Evolutionary conservation across 441 rosid species (phyloP).

Genomic region (Croton setiger): DNA sequence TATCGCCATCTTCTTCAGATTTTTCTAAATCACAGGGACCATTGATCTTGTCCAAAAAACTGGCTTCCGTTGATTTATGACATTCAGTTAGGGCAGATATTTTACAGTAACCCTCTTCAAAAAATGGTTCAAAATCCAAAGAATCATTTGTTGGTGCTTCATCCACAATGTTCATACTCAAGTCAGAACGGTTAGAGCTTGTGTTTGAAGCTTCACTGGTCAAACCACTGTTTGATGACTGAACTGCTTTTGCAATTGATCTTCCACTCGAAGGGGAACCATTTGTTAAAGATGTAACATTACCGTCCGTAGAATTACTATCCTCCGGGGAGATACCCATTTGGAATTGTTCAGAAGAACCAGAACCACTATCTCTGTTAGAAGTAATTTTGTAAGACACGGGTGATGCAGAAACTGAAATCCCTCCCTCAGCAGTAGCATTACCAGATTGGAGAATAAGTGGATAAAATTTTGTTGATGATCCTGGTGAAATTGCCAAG

Average conservation of each 20-base stretch:
- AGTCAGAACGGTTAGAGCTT: slow-evolving; percentile 53
- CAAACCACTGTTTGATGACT: slow-evolving; percentile 34
- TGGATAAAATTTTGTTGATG: slow-evolving; percentile 45
- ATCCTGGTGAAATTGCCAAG: slow-evolving; percentile 34
- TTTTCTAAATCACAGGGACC: slow-evolving; percentile 55
- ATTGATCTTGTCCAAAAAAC: slow-evolving; percentile 41
- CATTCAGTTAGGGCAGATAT: slow-evolving; percentile 27
- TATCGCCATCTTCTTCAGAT: slow-evolving; percentile 60
- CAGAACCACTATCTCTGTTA: slow-evolving; percentile 28
- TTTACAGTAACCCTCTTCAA: slow-evolving; percentile 58
- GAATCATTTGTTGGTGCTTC: slow-evolving; percentile 43
- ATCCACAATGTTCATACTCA: slow-evolving; percentile 47
- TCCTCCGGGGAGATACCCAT: slow-evolving; percentile 38
- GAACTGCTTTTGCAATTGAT: slow-evolving; percentile 38
- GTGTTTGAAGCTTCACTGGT: slow-evolving; percentile 43
- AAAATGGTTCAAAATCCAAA: slow-evolving; percentile 57
- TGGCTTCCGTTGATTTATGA: slow-evolving; percentile 38
- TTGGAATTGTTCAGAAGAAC: slow-evolving; percentile 41
- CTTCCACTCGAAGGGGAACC: slow-evolving; percentile 48
- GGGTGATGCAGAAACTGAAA: slow-evolving; percentile 36
- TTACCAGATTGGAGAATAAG: slow-evolving; percentile 31
- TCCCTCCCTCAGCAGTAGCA: slow-evolving; percentile 32
- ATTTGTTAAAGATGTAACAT: slow-evolving; percentile 38
- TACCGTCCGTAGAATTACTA: slow-evolving; percentile 33
- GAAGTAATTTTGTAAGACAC: slow-evolving; percentile 29